Evolutionary conservation across 2,329 filamentous ascomycete species (phyloP).

Genomic region (Venturia asperata): DNA sequence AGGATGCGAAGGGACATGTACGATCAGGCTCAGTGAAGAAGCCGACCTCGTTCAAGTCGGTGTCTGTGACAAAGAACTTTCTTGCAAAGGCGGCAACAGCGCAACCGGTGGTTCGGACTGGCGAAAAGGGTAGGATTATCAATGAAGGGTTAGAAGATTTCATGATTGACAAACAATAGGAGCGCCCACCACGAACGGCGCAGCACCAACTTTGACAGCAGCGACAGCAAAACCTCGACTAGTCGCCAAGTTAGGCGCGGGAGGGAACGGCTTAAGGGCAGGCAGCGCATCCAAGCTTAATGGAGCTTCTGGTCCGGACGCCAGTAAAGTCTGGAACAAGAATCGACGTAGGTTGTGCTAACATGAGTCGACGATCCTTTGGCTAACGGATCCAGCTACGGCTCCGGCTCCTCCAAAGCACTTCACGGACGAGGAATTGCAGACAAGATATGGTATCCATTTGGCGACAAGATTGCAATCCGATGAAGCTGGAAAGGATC

Average conservation of each 20-base stretch:
- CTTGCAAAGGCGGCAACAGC: conserved; percentile 60
- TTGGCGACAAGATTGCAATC: conserved; percentile 71
- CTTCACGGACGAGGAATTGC: conserved; percentile 77
- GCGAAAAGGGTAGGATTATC: conserved; percentile 48
- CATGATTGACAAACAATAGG: conserved; percentile 7
- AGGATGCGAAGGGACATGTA: conserved; percentile 47
- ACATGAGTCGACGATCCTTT: background rate
- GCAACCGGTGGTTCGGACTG: conserved; percentile 43
- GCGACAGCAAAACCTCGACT: conserved; percentile 60
- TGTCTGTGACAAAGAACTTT: conserved; percentile 80
- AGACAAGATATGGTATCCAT: conserved; percentile 79
- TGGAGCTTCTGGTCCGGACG: conserved; percentile 58
- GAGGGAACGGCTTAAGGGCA: conserved; percentile 45
- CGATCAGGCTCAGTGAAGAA: conserved; percentile 61
- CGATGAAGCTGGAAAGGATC: conserved; percentile 64
- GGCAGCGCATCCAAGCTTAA: conserved; percentile 49
- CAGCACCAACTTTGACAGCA: conserved; percentile 35
- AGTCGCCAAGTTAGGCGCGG: conserved; percentile 65
- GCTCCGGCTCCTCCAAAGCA: conserved; percentile 64
- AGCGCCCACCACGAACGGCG: conserved; percentile 18
- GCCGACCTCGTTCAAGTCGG: conserved; percentile 71
- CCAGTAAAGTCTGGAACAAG: conserved; percentile 79
- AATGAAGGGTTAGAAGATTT: conserved; percentile 18
- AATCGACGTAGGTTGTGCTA: conserved; percentile 61
- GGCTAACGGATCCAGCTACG: conserved; percentile 32